These are phyloP conservation scores for Wickerhamomyces silvicola DNA, from an alignment of 805 yeast genomes.

Conservation along the genomic window DNA sequence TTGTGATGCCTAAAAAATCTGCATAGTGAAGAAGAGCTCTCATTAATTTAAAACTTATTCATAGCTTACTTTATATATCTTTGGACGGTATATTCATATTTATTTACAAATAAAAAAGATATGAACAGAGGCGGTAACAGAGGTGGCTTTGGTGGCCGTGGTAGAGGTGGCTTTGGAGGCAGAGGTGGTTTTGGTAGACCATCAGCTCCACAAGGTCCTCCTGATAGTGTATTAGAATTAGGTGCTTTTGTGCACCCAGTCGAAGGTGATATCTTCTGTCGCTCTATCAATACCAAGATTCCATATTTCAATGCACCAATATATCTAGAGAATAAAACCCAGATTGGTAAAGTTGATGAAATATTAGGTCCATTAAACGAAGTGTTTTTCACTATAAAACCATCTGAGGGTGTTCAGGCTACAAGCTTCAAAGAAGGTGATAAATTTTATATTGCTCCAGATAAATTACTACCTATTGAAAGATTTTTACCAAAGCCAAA, in stretches of 20 bases:
- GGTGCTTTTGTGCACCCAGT: conserved; percentile 88
- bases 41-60: no score
- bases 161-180: conserved; percentile 43
- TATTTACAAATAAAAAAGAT: conserved; percentile 2
- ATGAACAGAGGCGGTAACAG: conserved; percentile 39
- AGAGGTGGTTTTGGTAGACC: conserved; percentile 62
- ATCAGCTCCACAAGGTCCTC: conserved; percentile 85
- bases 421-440: conserved; percentile 91
- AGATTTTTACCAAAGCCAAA: conserved; percentile 97
- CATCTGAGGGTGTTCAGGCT: conserved; percentile 95
- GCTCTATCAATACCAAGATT: conserved; percentile 86
- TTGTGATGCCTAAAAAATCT: conserved; percentile 1
- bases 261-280: conserved; percentile 96
- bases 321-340: conserved; percentile 91
- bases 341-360: conserved; percentile 96
- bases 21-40: no score
- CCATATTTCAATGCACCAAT: conserved; percentile 99
- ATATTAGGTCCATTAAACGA: conserved; percentile 96
- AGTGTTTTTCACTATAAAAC: conserved; percentile 95
- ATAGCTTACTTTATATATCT: not conserved
- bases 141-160: conserved; percentile 65
- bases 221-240: conserved; percentile 91
- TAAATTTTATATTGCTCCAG: conserved; percentile 91
- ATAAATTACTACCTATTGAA: conserved; percentile 90
- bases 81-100: no score